A percentile compares a stretch with the other conserved stretches of the same genome.
Evolutionary conservation across 2,329 filamentous ascomycete species (phyloP).

Genomic region (Apiospora pterosperma): DNA sequence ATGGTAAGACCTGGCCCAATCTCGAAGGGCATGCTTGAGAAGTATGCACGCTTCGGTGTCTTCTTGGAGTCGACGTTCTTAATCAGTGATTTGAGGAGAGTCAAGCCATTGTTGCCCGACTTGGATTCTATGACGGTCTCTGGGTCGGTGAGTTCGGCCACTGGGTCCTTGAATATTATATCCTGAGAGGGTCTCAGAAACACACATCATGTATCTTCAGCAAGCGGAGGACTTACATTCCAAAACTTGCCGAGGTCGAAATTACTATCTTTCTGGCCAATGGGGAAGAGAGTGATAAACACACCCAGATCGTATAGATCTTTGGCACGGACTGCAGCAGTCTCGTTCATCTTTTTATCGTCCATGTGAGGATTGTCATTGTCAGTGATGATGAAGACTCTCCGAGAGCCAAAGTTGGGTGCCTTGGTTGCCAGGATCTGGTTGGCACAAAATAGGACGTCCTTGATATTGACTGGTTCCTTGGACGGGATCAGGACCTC

Average conservation of each 20-base stretch:
- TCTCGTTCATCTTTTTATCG: constrained; percentile 69
- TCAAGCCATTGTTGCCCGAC: constrained; percentile 74
- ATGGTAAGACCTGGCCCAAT: constrained; percentile 81
- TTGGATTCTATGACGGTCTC: constrained; percentile 60
- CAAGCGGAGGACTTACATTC: constrained; percentile 55
- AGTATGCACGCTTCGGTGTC: constrained; percentile 78
- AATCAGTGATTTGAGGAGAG: constrained; percentile 73
- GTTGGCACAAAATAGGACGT: constrained; percentile 90
- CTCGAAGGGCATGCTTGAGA: constrained; percentile 83
- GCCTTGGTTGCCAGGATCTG: constrained; percentile 95
- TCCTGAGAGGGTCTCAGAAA: constrained; percentile 50
- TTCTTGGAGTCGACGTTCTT: constrained; percentile 91
- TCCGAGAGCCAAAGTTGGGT: constrained; percentile 86
- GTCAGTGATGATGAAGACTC: constrained; percentile 94
- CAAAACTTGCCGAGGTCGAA: constrained; percentile 90
- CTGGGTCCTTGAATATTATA: constrained; percentile 80
- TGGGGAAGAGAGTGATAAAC: constrained; percentile 88
- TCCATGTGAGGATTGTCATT: constrained; percentile 79
- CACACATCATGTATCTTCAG: constrained; percentile 13
- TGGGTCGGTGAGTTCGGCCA: constrained; percentile 63
- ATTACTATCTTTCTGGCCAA: constrained; percentile 63
- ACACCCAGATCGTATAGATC: constrained; percentile 94
- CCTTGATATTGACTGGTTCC: constrained; percentile 75
- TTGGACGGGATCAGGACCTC: constrained; percentile 67
- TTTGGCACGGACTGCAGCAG: constrained; percentile 83